Evolutionary conservation across 208 protist species (phyloP), one percentile per base, ranked within the genome.

Genomic region (Trypanosoma mega): DNA sequence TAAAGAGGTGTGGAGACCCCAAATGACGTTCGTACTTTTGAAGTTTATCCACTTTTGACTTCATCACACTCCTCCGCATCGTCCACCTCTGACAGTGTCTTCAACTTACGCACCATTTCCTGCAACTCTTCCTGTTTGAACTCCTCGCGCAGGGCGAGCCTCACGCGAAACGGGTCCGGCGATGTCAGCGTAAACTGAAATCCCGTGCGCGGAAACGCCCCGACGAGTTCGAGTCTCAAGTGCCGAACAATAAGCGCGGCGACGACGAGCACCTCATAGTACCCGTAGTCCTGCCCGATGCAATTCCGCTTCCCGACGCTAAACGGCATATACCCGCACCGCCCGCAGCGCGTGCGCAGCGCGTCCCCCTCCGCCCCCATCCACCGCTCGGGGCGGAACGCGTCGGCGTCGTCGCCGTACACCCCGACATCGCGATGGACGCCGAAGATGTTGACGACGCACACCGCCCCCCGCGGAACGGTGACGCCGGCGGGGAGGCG

Each of bases 321-420:
- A 51, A 85, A 85, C 0, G 78, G 78, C 27, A 85, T 78, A 54
- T 67, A 85, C 41, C 78, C 78, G 55, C 78, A 85, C 1, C 59
- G 63, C 2, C 78, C 78, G 54, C 73, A 81, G 20, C 68, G 70
- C 47, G 56, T 39, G 14, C 46, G 62, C 62, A 85, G 62, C 44
- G 58, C 55, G n/a, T 49, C 47, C 0, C 74, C 78, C 23, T 76
- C 78, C 11, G 62, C 60, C 3, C 68, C 67, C 9, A 85, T 39
- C 78, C 74, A 85, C n/a, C 78, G 78, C 48, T 76, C 70, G 18
- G 74, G 78, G 2, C 68, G 63, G 41, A 85, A 85, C 26, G 41
- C 37, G 55, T 81, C 51, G 0, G 54, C 78, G 33, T 78, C 68
- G 4, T 53, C 43, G 33, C 74, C 74, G 68, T 75, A 85, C 2